Evolutionary conservation across 768 basidiomycete species (phyloP).

Genomic region (Suillus occidentalis): DNA sequence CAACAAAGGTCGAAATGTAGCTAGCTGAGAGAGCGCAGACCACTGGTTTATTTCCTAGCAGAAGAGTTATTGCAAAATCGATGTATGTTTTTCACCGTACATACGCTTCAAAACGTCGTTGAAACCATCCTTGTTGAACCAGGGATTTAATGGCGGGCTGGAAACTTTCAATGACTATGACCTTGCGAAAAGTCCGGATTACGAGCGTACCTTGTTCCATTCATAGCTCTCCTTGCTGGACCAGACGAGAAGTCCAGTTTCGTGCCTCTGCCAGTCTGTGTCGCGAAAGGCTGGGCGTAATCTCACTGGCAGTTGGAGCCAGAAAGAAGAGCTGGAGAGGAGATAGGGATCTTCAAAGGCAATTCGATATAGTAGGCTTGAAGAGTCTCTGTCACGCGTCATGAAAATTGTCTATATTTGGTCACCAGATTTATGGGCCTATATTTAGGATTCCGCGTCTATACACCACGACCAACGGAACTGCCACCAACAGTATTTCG

Average conservation of each 20-base stretch:
- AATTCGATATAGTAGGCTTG: neutral
- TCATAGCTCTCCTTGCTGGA: constrained; percentile 68
- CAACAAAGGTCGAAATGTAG: constrained; percentile 89
- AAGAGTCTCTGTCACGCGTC: constrained; percentile 4
- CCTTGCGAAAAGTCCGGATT: neutral
- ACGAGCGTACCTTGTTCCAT: constrained; percentile 61
- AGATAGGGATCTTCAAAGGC: constrained; percentile 1
- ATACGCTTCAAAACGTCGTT: constrained; percentile 70
- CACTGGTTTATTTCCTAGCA: constrained; percentile 78
- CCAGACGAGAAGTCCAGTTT: constrained; percentile 69
- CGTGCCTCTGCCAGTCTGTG: constrained; percentile 62
- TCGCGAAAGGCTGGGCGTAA: constrained; percentile 14
- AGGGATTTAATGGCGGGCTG: constrained; percentile 56
- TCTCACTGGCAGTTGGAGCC: constrained; percentile 21
- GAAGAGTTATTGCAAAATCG: constrained; percentile 8
- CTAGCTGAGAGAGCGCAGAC: constrained; percentile 90
- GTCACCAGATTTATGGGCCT: neutral
- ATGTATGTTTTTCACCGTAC: constrained; percentile 16
- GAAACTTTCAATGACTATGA: neutral
- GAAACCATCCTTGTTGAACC: constrained; percentile 61
- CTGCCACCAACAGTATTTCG: neutral
- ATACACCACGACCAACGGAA: neutral
- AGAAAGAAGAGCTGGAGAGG: constrained; percentile 14
- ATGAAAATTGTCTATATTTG: constrained; percentile 6
- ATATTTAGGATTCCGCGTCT: neutral